Evolutionary conservation across 129 eudicot species (phyloP).

Genomic region (Pulicaria dysenterica): DNA sequence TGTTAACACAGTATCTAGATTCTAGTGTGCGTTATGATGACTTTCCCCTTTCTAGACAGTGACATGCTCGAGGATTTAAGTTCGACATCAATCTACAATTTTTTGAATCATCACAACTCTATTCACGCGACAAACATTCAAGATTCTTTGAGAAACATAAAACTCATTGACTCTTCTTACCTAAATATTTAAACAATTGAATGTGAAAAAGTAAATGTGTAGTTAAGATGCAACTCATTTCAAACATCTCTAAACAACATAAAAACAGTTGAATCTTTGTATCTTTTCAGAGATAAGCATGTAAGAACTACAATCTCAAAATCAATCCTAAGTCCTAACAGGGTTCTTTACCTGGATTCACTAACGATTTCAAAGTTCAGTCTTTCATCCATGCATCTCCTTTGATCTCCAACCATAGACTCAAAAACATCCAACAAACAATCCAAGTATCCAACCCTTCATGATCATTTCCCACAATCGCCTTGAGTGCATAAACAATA

Average conservation of each 20-base stretch:
- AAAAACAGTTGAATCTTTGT: not conserved
- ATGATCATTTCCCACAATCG: slow-evolving; percentile 56
- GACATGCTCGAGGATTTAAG: too few relatives aligned
- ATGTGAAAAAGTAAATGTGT: too few relatives aligned
- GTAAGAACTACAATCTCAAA: slow-evolving; percentile 23
- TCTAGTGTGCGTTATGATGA: too few relatives aligned
- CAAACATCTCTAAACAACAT: not conserved
- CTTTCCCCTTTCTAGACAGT: too few relatives aligned
- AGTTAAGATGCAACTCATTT: too few relatives aligned
- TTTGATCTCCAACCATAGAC: slow-evolving; percentile 88
- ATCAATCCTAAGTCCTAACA: not conserved
- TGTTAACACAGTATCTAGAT: too few relatives aligned
- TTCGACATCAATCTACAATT: too few relatives aligned
- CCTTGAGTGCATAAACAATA: slow-evolving; percentile 83
- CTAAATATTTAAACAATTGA: too few relatives aligned
- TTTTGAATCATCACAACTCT: not conserved
- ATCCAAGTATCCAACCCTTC: slow-evolving; percentile 67
- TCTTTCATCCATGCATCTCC: slow-evolving; percentile 68
- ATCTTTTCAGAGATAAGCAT: not conserved
- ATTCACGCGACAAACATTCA: not conserved
- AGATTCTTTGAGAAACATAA: slow-evolving; percentile 14
- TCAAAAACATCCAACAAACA: slow-evolving; percentile 70
- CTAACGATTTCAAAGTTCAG: slow-evolving; percentile 35
- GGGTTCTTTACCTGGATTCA: slow-evolving; percentile 5
- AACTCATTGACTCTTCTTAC: not conserved